Base-by-base conservation (phyloP, 768 basidiomycete genomes). In the Plicaturopsis crispa region DNA sequence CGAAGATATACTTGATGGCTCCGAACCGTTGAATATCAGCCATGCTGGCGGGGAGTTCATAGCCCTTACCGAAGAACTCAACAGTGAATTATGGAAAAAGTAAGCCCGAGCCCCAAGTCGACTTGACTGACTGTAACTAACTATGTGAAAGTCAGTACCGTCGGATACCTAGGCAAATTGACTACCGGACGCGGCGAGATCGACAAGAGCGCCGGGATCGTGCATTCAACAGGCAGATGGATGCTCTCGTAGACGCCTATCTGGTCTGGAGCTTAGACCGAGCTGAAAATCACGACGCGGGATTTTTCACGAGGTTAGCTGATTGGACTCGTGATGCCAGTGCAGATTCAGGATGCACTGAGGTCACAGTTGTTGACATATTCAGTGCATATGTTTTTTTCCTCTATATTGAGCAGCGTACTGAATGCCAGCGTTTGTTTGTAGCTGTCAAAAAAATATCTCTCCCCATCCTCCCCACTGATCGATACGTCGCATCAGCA, bases 41-140 rank as follows among this genome's bases (percentile, higher is more conserved):
- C 41, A 42, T 14, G 41, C 39, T 26, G 41, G 41, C 12, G 41
- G 41, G 3, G 28, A 42, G 36, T 42, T 42, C 16, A 22, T 12
- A 17, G 38, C 23, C 16, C 38, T 42, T 7, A 19, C 41, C 18
- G 19, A 31, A 31, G 17, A 42, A 4, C 5, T 39, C 5, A n/a
- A 23, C 19, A 20, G 38, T 7, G 41, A 42, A 18, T 23, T 39
- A 11, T 42, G 24, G 38, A 39, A 23, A 10, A 17, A 19, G 41
- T 42, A 12, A 42, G 41, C 39, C 1, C 32, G n/a, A n/a, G n/a
- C n/a, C n/a, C n/a, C n/a, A n/a, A n/a, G n/a, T n/a, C n/a, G n/a
- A n/a, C n/a, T n/a, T n/a, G n/a, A 14, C 3, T 0, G 17, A 24
- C 20, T 16, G 12, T 24, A 4, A 14, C 7, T 5, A 8, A 4